phyloP scores from a whole-genome alignment of 176 grass and related monocot species.

The Eragrostis curvula region DNA sequence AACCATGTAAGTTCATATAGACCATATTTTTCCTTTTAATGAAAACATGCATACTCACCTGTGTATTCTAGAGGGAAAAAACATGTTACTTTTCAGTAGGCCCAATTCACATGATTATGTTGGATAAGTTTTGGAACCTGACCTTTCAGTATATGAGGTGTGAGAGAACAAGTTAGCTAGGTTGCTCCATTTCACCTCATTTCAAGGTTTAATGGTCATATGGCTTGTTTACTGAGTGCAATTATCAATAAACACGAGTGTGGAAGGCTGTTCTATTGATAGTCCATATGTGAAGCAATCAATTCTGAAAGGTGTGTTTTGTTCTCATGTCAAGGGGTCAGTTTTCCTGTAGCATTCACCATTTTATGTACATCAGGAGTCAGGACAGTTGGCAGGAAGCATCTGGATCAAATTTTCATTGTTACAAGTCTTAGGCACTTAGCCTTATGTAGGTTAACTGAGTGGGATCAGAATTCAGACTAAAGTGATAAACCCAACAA shows the following conservation, averaged over 20 bases:
- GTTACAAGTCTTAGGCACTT: background rate
- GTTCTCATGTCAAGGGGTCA: background rate
- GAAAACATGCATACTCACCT: background rate
- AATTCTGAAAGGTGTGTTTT: background rate
- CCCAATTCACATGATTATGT: background rate
- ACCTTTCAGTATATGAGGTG: background rate
- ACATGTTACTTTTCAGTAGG: slow-evolving; percentile 8
- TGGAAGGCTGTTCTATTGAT: background rate
- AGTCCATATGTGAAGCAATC: background rate
- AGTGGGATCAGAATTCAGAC: background rate
- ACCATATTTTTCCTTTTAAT: too few relatives aligned
- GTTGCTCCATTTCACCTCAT: background rate
- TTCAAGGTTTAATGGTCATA: background rate
- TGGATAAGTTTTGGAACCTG: background rate
- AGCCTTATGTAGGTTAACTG: background rate
- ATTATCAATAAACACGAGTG: background rate
- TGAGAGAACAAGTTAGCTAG: slow-evolving; percentile 1
- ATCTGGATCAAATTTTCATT: slow-evolving; percentile 1
- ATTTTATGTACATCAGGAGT: background rate
- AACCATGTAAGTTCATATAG: too few relatives aligned
- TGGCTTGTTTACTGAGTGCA: background rate
- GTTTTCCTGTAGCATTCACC: background rate
- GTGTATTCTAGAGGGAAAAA: too few relatives aligned
- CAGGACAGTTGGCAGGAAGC: background rate
- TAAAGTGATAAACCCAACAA: background rate